Evolutionary conservation across 306 rosid species (phyloP).

Genomic region (Quercus bicolor): DNA sequence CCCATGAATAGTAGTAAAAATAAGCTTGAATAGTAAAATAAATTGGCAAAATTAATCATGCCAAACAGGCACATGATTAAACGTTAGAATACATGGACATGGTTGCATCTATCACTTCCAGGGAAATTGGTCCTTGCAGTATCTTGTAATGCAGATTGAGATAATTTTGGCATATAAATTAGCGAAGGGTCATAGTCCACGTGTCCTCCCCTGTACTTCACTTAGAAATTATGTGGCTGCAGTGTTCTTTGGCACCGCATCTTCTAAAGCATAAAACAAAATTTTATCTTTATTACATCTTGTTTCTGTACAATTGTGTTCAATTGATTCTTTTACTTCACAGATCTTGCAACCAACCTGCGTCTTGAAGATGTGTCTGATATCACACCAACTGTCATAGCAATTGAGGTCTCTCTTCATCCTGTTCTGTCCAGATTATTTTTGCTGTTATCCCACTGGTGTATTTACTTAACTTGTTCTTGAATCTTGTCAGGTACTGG

Average conservation of each 20-base stretch:
- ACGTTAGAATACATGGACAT: not conserved
- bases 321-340: not conserved
- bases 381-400: constrained; percentile 14
- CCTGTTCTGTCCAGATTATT: not conserved
- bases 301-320: not conserved
- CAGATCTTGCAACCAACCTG: constrained; percentile 19
- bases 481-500: constrained; percentile 14
- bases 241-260: not conserved
- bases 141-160: not conserved
- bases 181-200: not conserved
- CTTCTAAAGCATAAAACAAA: not conserved
- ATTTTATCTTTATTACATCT: not conserved
- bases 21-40: too few species aligned
- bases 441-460: not conserved
- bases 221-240: not conserved
- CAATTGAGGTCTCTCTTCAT: constrained; percentile 15
- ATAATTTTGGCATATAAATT: not conserved
- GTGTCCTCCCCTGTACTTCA: not conserved
- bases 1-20: too few species aligned
- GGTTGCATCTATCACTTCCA: not conserved
- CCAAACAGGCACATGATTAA: not conserved
- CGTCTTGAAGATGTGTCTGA: constrained; percentile 9
- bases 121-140: not conserved
- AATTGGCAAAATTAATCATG: too few species aligned
- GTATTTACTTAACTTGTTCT: not conserved